A percentile compares a stretch with the other conserved stretches of the same genome.
These are phyloP conservation scores for Nannochloropsis oceanica DNA, from an alignment of 108 stramenopile genomes.

Conservation along the genomic window DNA sequence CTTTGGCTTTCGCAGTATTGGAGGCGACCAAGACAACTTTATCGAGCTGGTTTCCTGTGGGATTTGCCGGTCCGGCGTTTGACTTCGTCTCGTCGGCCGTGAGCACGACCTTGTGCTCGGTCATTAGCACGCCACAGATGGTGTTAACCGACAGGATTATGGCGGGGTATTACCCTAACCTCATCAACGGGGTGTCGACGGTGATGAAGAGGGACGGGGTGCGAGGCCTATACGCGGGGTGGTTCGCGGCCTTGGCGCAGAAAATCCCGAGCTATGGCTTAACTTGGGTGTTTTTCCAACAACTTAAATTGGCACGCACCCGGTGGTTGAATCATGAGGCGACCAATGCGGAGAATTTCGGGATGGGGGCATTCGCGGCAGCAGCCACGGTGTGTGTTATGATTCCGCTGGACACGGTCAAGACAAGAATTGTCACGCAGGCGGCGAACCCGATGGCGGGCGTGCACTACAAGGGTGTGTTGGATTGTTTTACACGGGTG, in stretches of 20 bases:
- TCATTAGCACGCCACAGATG: constrained; percentile 81
- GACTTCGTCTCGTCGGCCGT: constrained; percentile 79
- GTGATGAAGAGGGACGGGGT: constrained; percentile 47
- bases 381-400: constrained; percentile 81
- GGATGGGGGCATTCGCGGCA: constrained; percentile 63
- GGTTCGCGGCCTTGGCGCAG: constrained; percentile 88
- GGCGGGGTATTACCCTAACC: constrained; percentile 78
- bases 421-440: constrained; percentile 81
- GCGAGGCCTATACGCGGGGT: constrained; percentile 79
- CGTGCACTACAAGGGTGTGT: constrained; percentile 68
- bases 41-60: constrained; percentile 4
- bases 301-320: constrained; percentile 51
- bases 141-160: constrained; percentile 89
- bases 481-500: constrained; percentile 69
- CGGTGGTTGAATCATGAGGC: constrained; percentile 48
- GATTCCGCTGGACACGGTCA: constrained; percentile 96
- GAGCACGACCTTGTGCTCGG: constrained; percentile 72
- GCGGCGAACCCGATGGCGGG: background rate
- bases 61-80: constrained; percentile 54
- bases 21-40: constrained; percentile 41
- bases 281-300: constrained; percentile 91
- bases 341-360: constrained; percentile 68
- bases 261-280: constrained; percentile 75
- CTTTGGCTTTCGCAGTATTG: constrained; percentile 85
- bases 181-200: constrained; percentile 43